Evolutionary conservation across 805 yeast species (phyloP), one percentile per base, ranked within the genome.

Genomic region (Barnettozyma sp.): DNA sequence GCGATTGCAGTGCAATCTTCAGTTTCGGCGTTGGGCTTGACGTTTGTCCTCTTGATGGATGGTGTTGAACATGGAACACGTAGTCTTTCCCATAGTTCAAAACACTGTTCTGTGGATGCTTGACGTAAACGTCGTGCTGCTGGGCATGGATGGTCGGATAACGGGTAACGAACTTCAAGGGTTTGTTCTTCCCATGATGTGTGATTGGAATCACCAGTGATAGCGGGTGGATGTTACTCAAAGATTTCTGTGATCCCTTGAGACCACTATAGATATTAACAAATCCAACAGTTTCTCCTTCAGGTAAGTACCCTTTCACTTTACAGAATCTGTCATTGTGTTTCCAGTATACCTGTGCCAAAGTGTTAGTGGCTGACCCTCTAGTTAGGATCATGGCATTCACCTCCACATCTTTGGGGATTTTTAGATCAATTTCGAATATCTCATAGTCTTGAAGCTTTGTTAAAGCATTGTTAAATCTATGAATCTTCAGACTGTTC

Each of bases 301-400:
- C 74, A 0, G 97, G 96, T 30, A 92, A 58, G 10, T 77, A 65
- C 0, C 94, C 92, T 57, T 92, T 92, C 40, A 92, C 66, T 30
- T 86, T 74, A 38, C 83, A 88, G 30, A 71, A 65, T 41, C 96
- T 70, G 34, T 66, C 66, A 20, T 70, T 68, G 41, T 73, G 74
- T 31, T 69, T 68, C 82, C 92, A 83, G 48, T 72, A 78, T 3
- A 81, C 61, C 62, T 92, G 98, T n/a, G 86, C 72, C 34, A 90
- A 62, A 2, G 88, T 75, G 28, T 70, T 65, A 35, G 73, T 75
- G 29, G 35, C 29, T 2, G 48, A 41, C 2, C 39, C 39, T 19
- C 59, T 63, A 1, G 79, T 69, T 10, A 75, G 71, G 19, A 85
- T 68, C 22, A 71, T 63, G 5, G 84, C 73, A 44, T 73, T 74